Evolutionary conservation across 2,329 filamentous ascomycete species (phyloP).

Genomic region (Fusarium chuoi): DNA sequence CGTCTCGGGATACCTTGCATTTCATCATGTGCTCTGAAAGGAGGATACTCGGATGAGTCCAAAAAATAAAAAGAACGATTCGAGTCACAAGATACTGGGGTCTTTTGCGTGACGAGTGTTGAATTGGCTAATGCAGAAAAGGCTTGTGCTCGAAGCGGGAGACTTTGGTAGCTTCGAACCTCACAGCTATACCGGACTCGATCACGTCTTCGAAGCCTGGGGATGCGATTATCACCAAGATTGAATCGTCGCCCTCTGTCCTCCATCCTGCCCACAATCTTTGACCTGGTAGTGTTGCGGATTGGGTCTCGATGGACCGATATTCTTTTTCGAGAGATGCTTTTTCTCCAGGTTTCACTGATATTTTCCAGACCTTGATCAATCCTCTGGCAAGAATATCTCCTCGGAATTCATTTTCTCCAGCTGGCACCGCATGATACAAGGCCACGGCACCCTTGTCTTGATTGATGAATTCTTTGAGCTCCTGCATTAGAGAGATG

Average conservation of each 20-base stretch:
- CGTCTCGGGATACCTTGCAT: slow-evolving; percentile 67
- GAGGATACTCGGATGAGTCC: slow-evolving; percentile 52
- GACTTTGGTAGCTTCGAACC: slow-evolving; percentile 29
- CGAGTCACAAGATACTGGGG: slow-evolving; percentile 42
- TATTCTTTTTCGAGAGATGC: slow-evolving; percentile 50
- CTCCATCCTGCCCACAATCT: slow-evolving; percentile 55
- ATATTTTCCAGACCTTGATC: slow-evolving; percentile 52
- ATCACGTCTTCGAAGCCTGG: slow-evolving; percentile 51
- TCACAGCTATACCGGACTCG: slow-evolving; percentile 41
- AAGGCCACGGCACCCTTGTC: slow-evolving; percentile 49
- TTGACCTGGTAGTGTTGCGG: slow-evolving; percentile 44
- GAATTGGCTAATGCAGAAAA: slow-evolving; percentile 36
- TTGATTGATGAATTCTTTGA: slow-evolving; percentile 49
- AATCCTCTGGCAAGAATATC: slow-evolving; percentile 39
- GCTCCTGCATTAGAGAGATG: slow-evolving; percentile 46
- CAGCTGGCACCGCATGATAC: slow-evolving; percentile 54
- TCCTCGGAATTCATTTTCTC: slow-evolving; percentile 39
- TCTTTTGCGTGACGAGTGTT: slow-evolving; percentile 17
- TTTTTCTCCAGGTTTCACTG: slow-evolving; percentile 46
- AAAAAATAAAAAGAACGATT: slow-evolving; percentile 50
- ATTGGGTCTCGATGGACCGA: slow-evolving; percentile 47
- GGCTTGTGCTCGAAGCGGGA: slow-evolving; percentile 41
- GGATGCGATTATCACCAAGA: slow-evolving; percentile 55
- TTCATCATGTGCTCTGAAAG: slow-evolving; percentile 56
- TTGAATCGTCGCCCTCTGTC: slow-evolving; percentile 51